Conservation (phyloP, 495 filamentous ascomycete genomes). For the Annulohypoxylon stygium region DNA sequence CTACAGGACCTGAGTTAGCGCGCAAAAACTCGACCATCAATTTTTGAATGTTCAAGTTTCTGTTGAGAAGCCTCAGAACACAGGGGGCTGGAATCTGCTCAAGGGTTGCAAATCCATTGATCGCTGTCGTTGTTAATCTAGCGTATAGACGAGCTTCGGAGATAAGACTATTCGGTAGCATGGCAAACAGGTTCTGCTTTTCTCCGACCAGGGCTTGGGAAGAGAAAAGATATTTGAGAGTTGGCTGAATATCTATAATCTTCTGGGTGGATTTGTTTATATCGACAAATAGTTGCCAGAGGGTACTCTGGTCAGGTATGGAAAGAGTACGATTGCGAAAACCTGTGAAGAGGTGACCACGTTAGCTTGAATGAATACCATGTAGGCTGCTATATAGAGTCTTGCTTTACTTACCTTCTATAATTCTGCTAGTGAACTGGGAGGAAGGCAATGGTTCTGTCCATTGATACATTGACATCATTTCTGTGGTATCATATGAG, state of each 20-base stretch:
- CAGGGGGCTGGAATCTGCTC: constrained; percentile 11
- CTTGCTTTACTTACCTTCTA: not conserved
- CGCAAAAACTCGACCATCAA: not conserved
- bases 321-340: no score
- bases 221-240: not conserved
- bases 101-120: constrained; percentile 28
- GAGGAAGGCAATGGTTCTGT: not conserved
- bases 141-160: constrained; percentile 8
- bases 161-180: not conserved
- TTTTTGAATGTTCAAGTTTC: not conserved
- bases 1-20: not conserved
- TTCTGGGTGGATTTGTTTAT: not conserved
- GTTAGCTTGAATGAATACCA: not conserved
- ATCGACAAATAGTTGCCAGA: not conserved
- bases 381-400: not conserved
- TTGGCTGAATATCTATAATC: not conserved
- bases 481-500: not conserved
- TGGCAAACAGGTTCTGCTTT: not conserved
- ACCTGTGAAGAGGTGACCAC: no score
- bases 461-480: not conserved
- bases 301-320: not conserved
- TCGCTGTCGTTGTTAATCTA: constrained; percentile 1
- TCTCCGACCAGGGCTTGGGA: not conserved
- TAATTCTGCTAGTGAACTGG: not conserved
- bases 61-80: constrained; percentile 13